These are phyloP conservation scores for Diospyros lotus DNA, from an alignment of 148 eudicot species.

Conservation along the genomic window DNA sequence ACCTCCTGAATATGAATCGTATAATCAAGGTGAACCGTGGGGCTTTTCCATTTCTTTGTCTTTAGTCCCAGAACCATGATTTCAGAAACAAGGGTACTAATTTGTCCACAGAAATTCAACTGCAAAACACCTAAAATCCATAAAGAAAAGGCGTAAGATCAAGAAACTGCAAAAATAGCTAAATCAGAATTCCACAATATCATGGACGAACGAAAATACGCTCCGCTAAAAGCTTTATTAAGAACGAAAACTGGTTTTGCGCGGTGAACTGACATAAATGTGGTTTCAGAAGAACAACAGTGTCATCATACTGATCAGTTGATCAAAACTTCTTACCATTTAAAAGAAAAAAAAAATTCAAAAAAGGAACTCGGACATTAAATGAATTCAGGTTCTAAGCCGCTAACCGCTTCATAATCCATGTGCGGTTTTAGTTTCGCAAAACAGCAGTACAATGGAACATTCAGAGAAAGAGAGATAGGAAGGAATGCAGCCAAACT, in stretches of 20 bases:
- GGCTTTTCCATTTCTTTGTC: constrained; percentile 58
- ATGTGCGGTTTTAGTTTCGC: not conserved
- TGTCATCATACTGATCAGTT: not conserved
- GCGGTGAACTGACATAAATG: not conserved
- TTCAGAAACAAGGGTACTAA: constrained; percentile 5
- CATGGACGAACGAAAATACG: not conserved
- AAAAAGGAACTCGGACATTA: not conserved
- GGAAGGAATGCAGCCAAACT: not conserved
- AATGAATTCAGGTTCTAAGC: constrained; percentile 5
- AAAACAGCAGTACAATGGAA: not conserved
- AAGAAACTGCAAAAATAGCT: not conserved
- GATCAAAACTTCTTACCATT: not conserved
- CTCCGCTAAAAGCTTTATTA: not conserved
- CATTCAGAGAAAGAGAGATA: not conserved
- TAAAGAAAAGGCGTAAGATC: not conserved
- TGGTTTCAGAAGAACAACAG: not conserved
- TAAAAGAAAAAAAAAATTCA: no score
- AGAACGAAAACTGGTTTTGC: no score
- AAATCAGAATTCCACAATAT: not conserved
- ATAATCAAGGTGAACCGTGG: constrained; percentile 64
- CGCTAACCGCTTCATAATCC: no score
- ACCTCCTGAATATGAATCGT: constrained; percentile 65
- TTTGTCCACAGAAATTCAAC: not conserved
- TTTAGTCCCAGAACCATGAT: constrained; percentile 66
- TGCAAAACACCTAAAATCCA: constrained; percentile 9